Percentiles rank a stretch among this genome's conserved stretches.
Evolutionary conservation across 345 rosid species (phyloP).

Genomic region (Eucalyptus coolabah): DNA sequence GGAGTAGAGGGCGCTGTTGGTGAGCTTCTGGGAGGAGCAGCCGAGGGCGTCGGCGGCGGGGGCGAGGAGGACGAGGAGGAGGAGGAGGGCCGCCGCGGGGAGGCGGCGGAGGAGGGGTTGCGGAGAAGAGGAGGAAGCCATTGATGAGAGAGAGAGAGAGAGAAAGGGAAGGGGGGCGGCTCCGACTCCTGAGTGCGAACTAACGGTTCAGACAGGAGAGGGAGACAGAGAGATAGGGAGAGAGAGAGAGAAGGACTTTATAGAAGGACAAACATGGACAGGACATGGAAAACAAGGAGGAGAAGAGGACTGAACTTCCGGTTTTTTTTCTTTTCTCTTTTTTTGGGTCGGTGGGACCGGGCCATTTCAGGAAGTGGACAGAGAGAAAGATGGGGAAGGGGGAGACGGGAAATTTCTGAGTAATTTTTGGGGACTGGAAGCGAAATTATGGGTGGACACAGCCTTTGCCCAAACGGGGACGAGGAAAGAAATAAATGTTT

Average conservation of each 20-base stretch:
- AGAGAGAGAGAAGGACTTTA: background rate
- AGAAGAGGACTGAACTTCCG: background rate
- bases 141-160: background rate
- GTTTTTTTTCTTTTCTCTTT: too few species aligned
- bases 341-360: background rate
- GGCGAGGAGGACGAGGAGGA: slow-evolving; percentile 9
- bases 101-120: background rate
- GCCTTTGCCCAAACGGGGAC: background rate
- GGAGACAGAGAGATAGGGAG: background rate
- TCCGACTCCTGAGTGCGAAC: background rate
- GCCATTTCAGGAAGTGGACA: background rate
- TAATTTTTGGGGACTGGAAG: background rate
- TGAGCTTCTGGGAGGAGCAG: slow-evolving; percentile 44
- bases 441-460: background rate
- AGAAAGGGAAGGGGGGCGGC: background rate
- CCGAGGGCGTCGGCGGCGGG: slow-evolving; percentile 30
- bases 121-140: background rate
- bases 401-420: background rate
- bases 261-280: background rate
- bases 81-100: background rate
- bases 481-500: background rate
- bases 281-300: background rate
- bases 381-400: background rate
- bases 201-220: background rate
- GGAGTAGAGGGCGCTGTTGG: slow-evolving; percentile 7